These are phyloP conservation scores for Apostasia ramifera DNA, from an alignment of 106 monocot species.

Conservation along the genomic window DNA sequence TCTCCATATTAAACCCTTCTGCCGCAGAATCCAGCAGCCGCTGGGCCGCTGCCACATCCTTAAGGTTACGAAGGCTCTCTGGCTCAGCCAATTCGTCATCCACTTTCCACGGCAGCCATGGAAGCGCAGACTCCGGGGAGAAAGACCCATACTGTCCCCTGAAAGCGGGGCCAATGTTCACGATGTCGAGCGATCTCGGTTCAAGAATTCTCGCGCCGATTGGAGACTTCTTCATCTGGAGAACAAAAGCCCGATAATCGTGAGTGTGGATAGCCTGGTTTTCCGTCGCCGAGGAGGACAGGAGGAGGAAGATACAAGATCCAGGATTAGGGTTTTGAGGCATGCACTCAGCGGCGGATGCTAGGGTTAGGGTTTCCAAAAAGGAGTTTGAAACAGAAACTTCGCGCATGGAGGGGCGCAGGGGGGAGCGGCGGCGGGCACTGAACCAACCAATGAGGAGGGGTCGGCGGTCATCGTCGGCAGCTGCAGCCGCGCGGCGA, in stretches of 20 bases:
- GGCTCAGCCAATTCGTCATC: constrained; percentile 9
- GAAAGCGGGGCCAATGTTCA: constrained; percentile 51
- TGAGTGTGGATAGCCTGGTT: constrained; percentile 53
- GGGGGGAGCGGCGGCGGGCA: constrained; percentile 33
- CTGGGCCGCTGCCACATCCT: constrained; percentile 10
- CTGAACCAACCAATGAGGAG: constrained; percentile 46
- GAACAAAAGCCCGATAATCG: constrained; percentile 38
- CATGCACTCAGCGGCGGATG: neutral
- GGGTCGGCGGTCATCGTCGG: constrained; percentile 7
- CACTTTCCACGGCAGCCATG: constrained; percentile 20
- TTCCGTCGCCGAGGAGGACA: constrained; percentile 27
- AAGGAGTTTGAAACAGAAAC: constrained; percentile 38
- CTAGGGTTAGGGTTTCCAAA: constrained; percentile 18
- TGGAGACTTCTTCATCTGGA: neutral
- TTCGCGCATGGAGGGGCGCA: constrained; percentile 71
- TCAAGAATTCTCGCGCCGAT: constrained; percentile 10
- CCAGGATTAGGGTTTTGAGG: neutral
- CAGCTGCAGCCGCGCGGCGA: constrained; percentile 1
- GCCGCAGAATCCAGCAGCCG: constrained; percentile 13
- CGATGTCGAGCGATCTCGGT: constrained; percentile 33
- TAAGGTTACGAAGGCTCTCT: constrained; percentile 10
- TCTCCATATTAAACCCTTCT: constrained; percentile 40
- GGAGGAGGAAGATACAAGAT: constrained; percentile 39
- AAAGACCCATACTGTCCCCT: constrained; percentile 36
- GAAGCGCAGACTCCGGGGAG: constrained; percentile 24